A percentile compares a stretch with the other conserved stretches of the same genome.
These are phyloP conservation scores for Phytophthora pini DNA, from an alignment of 352 stramenopile genomes.

Conservation along the genomic window DNA sequence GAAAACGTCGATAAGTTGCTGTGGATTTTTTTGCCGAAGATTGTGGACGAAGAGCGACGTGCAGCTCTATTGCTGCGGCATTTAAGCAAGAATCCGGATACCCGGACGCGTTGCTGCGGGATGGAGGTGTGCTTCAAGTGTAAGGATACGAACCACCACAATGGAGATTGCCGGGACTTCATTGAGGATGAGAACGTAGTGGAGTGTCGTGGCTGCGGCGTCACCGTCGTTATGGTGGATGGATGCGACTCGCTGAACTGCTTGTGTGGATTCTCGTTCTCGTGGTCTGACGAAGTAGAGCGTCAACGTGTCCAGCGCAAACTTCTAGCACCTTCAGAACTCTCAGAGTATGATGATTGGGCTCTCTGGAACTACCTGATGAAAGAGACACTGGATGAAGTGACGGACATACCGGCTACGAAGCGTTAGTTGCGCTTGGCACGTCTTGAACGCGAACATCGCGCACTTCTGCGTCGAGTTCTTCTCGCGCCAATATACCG, in stretches of 20 bases:
- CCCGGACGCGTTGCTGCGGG: constrained; percentile 55
- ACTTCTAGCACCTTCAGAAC: constrained; percentile 41
- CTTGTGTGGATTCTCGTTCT: constrained; percentile 59
- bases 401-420: constrained; percentile 39
- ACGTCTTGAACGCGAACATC: constrained; percentile 44
- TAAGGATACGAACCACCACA: constrained; percentile 54
- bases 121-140: constrained; percentile 67
- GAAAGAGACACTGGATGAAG: constrained; percentile 27
- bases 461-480: constrained; percentile 33
- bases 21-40: constrained; percentile 43
- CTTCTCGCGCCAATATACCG: constrained; percentile 34
- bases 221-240: constrained; percentile 72
- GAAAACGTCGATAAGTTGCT: constrained; percentile 32
- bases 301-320: constrained; percentile 61
- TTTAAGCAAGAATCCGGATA: constrained; percentile 52
- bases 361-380: constrained; percentile 34
- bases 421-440: constrained; percentile 39
- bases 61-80: constrained; percentile 57
- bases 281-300: constrained; percentile 54
- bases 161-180: constrained; percentile 62
- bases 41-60: constrained; percentile 61
- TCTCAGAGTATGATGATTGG: constrained; percentile 41
- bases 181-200: constrained; percentile 57
- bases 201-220: constrained; percentile 58
- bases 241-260: constrained; percentile 62